phyloP scores from a whole-genome alignment of 805 yeast species.

The Saccharomycopsis guyanensis region DNA sequence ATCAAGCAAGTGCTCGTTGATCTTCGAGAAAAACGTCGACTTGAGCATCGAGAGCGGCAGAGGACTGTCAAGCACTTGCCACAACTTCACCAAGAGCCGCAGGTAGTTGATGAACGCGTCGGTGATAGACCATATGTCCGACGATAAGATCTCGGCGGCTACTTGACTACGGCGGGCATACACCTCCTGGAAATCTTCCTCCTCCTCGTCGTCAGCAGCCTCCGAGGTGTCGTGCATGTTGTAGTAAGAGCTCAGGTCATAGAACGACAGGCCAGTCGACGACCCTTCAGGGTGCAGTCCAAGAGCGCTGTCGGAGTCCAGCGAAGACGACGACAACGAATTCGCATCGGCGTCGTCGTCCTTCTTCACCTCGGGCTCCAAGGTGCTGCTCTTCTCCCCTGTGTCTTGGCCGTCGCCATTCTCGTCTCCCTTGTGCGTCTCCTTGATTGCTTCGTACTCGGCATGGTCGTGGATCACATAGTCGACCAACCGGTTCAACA shows the following conservation, averaged over 20 bases:
- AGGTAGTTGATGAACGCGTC: conserved; percentile 79
- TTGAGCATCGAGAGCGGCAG: conserved; percentile 64
- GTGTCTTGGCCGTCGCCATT: conserved; percentile 4
- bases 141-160: conserved; percentile 83
- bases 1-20: conserved; percentile 82
- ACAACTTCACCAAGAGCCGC: conserved; percentile 56
- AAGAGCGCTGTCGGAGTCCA: conserved; percentile 1
- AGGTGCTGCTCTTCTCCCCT: background rate
- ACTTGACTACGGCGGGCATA: conserved; percentile 47
- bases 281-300: background rate
- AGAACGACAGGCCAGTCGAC: background rate
- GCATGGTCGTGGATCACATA: conserved; percentile 45
- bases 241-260: background rate
- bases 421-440: background rate
- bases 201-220: conserved; percentile 22
- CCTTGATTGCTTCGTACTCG: conserved; percentile 24
- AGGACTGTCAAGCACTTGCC: conserved; percentile 70
- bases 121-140: conserved; percentile 91
- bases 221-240: conserved; percentile 12
- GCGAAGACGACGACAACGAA: background rate
- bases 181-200: conserved; percentile 27
- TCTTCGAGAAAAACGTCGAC: conserved; percentile 85
- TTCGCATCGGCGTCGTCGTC: conserved; percentile 6
- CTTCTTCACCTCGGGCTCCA: background rate
- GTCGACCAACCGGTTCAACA: conserved; percentile 55